Percentiles rank a stretch among this genome's conserved stretches.
phyloP scores from a whole-genome alignment of 192 early-diverging fungal species.

The Coemansia sp. region DNA sequence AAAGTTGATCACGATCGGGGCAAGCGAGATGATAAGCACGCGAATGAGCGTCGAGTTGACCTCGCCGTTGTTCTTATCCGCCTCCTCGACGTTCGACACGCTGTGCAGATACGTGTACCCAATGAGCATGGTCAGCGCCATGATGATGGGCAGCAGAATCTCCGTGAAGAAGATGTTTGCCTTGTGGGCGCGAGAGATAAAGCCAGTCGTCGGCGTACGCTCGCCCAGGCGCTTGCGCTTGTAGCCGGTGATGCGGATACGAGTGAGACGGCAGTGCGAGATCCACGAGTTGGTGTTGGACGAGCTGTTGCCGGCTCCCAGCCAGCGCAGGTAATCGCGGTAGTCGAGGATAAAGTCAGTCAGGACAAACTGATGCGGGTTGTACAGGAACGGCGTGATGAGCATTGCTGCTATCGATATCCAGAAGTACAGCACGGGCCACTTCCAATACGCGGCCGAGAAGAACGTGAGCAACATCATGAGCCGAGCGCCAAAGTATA shows the following conservation, averaged over 20 bases:
- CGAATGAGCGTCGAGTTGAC: conserved; percentile 57
- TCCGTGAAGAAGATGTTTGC: conserved; percentile 68
- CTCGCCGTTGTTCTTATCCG: conserved; percentile 31
- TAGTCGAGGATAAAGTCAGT: conserved; percentile 78
- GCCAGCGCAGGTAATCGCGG: conserved; percentile 76
- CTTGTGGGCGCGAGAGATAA: conserved; percentile 66
- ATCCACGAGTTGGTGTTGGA: conserved; percentile 79
- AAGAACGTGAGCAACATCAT: conserved; percentile 73
- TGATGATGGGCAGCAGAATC: conserved; percentile 65
- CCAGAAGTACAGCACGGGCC: conserved; percentile 79
- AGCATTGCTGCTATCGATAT: conserved; percentile 71
- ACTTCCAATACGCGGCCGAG: conserved; percentile 68
- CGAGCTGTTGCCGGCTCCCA: conserved; percentile 75
- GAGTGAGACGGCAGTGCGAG: conserved; percentile 63
- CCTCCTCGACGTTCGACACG: conserved; percentile 46
- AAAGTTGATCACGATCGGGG: conserved; percentile 68
- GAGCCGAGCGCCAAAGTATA: conserved; percentile 70
- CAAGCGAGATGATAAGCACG: conserved; percentile 61
- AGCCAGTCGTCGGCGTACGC: conserved; percentile 59
- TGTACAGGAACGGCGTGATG: conserved; percentile 82
- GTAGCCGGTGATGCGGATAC: conserved; percentile 75
- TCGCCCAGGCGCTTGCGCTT: conserved; percentile 72
- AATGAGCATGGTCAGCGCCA: conserved; percentile 60
- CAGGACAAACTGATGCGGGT: conserved; percentile 85
- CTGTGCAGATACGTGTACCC: conserved; percentile 68